Evolutionary conservation across 1,284 basidiomycete genomes (phyloP), one percentile per base, ranked within the genome.

Genomic region (Kalmanozyma brasiliensis): DNA sequence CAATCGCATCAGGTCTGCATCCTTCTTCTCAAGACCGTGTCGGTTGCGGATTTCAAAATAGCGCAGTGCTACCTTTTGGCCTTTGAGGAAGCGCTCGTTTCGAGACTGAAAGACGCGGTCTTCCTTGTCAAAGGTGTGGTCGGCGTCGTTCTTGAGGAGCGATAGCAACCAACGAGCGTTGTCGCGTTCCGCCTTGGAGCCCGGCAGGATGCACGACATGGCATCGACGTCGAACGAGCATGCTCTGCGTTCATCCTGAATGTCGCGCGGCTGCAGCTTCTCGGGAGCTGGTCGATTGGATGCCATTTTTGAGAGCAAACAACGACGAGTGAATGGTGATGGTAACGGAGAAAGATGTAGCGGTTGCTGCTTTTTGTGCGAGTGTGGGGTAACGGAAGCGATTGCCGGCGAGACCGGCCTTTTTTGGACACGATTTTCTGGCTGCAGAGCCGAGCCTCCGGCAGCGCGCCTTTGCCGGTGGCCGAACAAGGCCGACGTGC

Each of bases 31-130:
- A 22, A 76, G 44, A 7, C 74, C 74, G 41, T 72, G 64, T 14
- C 49, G 36, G 40, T 76, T 76, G 36, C 74, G 57, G 23, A 76
- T 60, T 37, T 76, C 60, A 40, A 74, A 75, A 49, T 76, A 76
- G 29, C 55, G 61, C 17, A 73, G 42, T 1, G 72, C 68, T 5
- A 74, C 49, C 57, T 73, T 47, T 35, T 76, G 74, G 19, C 74
- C 74, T 8, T 55, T 55, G 41, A 72, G 37, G 52, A 76, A 76
- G 35, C 69, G 49, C 38, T 76, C 61, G 37, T 53, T 75, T 26
- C 74, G 64, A 1, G 69, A 72, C 36, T 72, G 64, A 32, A 76
- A 76, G 19, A 74, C 64, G 14, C 72, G 63, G 9, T 63, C 53
- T 16, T 60, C 19, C 43, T 76, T 76, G 40, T 74, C 69, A 23